These are phyloP conservation scores for Aspergillus ochraceus DNA, from an alignment of 2,329 filamentous ascomycete genomes.

Conservation along the genomic window DNA sequence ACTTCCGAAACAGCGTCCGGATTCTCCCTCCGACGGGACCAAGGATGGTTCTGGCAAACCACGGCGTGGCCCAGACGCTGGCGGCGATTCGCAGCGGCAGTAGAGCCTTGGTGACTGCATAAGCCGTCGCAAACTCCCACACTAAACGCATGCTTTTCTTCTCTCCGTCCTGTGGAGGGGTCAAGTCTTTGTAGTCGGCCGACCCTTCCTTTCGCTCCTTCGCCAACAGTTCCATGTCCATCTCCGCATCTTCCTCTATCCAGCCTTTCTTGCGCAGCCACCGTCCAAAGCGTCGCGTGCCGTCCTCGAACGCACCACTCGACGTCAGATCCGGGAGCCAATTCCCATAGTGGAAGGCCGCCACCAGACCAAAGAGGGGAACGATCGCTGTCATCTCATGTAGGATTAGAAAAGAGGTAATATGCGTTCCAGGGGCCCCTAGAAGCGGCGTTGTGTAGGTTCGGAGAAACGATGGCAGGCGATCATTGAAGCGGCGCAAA, in stretches of 20 bases:
- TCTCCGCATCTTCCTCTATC: slow-evolving; percentile 57
- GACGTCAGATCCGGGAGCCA: slow-evolving; percentile 63
- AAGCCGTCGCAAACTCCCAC: slow-evolving; percentile 78
- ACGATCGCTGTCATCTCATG: slow-evolving; percentile 89
- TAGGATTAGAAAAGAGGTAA: slow-evolving; percentile 81
- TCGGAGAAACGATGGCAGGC: slow-evolving; percentile 66
- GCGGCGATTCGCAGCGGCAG: slow-evolving; percentile 73
- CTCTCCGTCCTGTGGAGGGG: slow-evolving; percentile 25
- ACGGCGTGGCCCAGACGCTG: slow-evolving; percentile 88
- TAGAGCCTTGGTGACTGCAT: slow-evolving; percentile 83
- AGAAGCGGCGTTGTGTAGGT: slow-evolving; percentile 69
- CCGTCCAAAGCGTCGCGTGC: slow-evolving; percentile 70
- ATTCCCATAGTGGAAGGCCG: slow-evolving; percentile 74
- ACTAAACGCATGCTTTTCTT: slow-evolving; percentile 54
- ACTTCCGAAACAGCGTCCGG: slow-evolving; percentile 38
- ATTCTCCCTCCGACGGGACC: slow-evolving; percentile 46
- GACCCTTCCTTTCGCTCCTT: background rate
- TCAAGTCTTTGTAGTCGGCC: slow-evolving; percentile 10
- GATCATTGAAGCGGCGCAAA: slow-evolving; percentile 40
- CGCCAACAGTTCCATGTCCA: slow-evolving; percentile 30
- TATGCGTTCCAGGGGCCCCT: slow-evolving; percentile 75
- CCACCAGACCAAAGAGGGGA: slow-evolving; percentile 73
- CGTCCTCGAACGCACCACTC: slow-evolving; percentile 51
- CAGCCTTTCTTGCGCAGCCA: slow-evolving; percentile 80
- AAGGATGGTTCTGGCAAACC: slow-evolving; percentile 74